Base-by-base conservation (phyloP, 2,329 filamentous ascomycete genomes). In the Proliferodiscus dingleyae region DNA sequence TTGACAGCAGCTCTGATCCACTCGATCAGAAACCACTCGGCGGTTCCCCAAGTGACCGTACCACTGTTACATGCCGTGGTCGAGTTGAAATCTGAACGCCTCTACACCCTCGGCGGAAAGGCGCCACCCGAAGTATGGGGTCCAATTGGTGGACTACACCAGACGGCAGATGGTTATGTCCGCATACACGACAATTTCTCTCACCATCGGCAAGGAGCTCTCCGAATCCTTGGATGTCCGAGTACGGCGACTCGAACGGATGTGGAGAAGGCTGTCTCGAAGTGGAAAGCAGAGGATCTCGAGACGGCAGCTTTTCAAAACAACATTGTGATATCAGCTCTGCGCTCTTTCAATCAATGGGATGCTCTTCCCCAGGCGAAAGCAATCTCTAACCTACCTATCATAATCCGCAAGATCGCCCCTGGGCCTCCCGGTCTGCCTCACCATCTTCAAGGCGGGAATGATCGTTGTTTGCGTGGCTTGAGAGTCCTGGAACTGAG, bases 171-270 rank as follows among this genome's bases (percentile, higher is more conserved):
- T 47, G 76, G 75, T 1, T 64, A 74, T 40, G 69, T 81, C 2
- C 68, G 76, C 2, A 69, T 80, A 37, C 77, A 81, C 49, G 77
- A 80, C 43, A 59, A 59, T 0, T 80, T 80, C 45, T 66, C 69
- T 0, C 69, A 78, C 41, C 77, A 81, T 47, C 66, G 68, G 0
- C 22, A 63, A 2, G 71, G 69, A 3, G 67, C 70, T 0, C 59
- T 73, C 3, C 47, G 58, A 2, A 60, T 80, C 0, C 61, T 81
- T 0, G 68, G 67, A 0, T 57, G 75, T 4, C 37, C 57, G 0
- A 43, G 46, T 0, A 49, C 53, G 21, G 64, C 68, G 2, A 63
- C 56, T 7, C 65, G 68, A 32, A 55, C 64, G 1, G 66, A 70
- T 1, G 67, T 76, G 0, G 65, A 64, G 0, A 52, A 54, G 11